Base-by-base conservation (phyloP, 345 rosid genomes). In the Salix brachista region DNA sequence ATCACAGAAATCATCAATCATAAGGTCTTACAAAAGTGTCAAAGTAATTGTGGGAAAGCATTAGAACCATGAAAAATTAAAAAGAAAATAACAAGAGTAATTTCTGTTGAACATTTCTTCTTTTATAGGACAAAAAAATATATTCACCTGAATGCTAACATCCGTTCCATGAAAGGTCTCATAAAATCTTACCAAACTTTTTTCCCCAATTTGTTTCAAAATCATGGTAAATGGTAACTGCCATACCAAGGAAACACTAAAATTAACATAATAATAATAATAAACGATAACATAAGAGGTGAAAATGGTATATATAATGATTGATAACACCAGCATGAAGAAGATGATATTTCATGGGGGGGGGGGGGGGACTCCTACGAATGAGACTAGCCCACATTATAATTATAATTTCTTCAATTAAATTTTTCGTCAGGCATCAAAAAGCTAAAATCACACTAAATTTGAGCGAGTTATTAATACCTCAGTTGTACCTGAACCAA, bases 151-250 rank as follows among this genome's bases (percentile, higher is more conserved):
- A 76, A 92, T 91, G 83, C 77, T 92, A 77, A 91, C 84, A 82
- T 94, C 83, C 10, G 89, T 83, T 85, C 97, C 97, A 88, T 92
- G 98, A 84, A 88, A 92, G 21, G 98, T 94, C 88, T 92, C 97
- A 64, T 90, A 90, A 69, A 91, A 91, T 75, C 83, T 88, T 74
- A 87, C 97, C 4, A 11, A 80, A 78, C 83, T 80, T 76, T 83
- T 85, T 82, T 86, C 97, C 44, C 89, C 87, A 32, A 70, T 61
- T 67, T 91, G 87, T 79, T 85, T 90, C 69, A 90, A 75, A 72
- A 69, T 70, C 18, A 87, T 17, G 6, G 97, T 87, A 84, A 94
- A 94, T 13, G 96, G 97, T 80, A 94, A 84, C 98, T 94, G 84
- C 77, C 69, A 67, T 18, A 28, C 13, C 0, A 77, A 65, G 69